Evolutionary conservation across 2,329 filamentous ascomycete species (phyloP).

Genomic region (Xylariaceae sp.): DNA sequence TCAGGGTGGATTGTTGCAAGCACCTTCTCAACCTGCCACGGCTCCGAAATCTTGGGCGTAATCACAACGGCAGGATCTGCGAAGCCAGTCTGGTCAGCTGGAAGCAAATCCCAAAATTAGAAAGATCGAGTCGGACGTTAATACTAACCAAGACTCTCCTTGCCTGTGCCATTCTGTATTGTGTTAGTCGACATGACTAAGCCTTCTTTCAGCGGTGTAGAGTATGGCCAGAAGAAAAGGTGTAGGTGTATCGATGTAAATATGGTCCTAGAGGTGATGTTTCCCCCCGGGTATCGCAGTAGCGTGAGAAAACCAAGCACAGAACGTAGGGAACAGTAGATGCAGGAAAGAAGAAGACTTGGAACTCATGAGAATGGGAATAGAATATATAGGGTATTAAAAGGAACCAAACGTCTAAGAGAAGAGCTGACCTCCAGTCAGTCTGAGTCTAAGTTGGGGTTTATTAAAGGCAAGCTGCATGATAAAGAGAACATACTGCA

Average conservation of each 20-base stretch:
- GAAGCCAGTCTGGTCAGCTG: constrained; percentile 6
- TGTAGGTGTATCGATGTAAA: background rate
- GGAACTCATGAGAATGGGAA: background rate
- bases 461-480: background rate
- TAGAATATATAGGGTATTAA: too few relatives aligned
- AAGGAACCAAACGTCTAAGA: background rate
- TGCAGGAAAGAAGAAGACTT: background rate
- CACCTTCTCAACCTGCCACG: constrained; percentile 64
- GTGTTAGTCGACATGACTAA: background rate
- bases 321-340: background rate
- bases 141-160: constrained; percentile 17
- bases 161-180: background rate
- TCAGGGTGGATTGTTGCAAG: constrained; percentile 64
- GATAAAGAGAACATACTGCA: background rate
- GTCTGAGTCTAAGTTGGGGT: background rate
- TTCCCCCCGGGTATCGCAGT: background rate
- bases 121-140: background rate
- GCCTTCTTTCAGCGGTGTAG: background rate
- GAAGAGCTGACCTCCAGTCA: background rate
- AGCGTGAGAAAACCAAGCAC: background rate
- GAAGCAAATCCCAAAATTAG: background rate
- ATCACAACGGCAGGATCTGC: constrained; percentile 41
- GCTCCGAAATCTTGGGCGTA: constrained; percentile 45
- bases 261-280: background rate
- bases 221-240: background rate